Percentiles rank a stretch among this genome's conserved stretches.
Evolutionary conservation across 1,284 basidiomycete genomes (phyloP).

Genomic region (Puccinia triticina): DNA sequence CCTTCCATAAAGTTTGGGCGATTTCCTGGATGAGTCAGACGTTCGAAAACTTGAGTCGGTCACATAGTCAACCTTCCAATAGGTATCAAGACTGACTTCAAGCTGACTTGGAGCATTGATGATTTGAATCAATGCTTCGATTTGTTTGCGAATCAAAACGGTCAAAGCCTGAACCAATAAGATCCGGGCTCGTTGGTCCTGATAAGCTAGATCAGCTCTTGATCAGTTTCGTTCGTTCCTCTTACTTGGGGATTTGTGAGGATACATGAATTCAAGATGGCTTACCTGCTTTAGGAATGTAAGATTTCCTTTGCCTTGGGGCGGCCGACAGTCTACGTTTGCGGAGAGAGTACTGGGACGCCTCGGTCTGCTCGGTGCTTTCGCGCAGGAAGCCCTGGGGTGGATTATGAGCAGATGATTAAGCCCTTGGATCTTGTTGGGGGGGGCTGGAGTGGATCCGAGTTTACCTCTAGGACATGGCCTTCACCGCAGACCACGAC

Average conservation of each 20-base stretch:
- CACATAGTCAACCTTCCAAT: too few species aligned
- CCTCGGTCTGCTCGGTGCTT: slow-evolving; percentile 31
- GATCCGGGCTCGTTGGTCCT: slow-evolving; percentile 28
- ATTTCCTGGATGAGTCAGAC: slow-evolving; percentile 6
- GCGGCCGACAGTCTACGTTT: slow-evolving; percentile 19
- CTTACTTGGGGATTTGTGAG: neutral
- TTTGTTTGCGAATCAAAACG: slow-evolving; percentile 43
- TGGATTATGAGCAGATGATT: neutral
- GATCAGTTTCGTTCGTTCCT: neutral
- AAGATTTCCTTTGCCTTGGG: slow-evolving; percentile 22
- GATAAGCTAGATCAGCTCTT: slow-evolving; percentile 29
- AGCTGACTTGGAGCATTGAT: slow-evolving; percentile 24
- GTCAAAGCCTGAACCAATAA: slow-evolving; percentile 38
- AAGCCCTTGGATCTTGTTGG: neutral
- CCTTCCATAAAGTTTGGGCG: slow-evolving; percentile 23
- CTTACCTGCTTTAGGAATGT: slow-evolving; percentile 28
- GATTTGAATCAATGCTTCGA: slow-evolving; percentile 27
- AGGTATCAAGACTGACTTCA: slow-evolving; percentile 36
- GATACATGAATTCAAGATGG: neutral
- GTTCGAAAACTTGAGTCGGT: neutral
- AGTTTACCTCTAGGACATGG: slow-evolving; percentile 53
- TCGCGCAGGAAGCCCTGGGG: slow-evolving; percentile 40
- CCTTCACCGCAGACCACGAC: slow-evolving; percentile 53
- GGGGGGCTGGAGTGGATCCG: neutral
- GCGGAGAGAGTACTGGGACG: slow-evolving; percentile 17